Evolutionary conservation across 2,329 filamentous ascomycete species (phyloP).

Genomic region (Cryphonectria japonica): DNA sequence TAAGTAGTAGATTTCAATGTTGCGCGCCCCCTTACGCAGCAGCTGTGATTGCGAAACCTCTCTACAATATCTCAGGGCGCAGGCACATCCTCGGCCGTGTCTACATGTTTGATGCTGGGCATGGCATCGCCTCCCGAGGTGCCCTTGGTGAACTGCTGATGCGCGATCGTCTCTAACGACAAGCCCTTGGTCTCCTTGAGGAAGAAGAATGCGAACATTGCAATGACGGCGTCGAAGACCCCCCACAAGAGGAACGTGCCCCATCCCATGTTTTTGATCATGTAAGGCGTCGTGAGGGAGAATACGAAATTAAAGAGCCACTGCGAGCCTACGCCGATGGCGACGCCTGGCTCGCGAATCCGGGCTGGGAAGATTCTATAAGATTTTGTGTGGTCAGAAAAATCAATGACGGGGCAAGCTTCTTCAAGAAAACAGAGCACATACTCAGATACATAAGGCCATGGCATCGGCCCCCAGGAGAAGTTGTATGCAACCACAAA

Average conservation of each 20-base stretch:
- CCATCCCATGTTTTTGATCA: slow-evolving; percentile 52
- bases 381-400: background rate
- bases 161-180: slow-evolving; percentile 61
- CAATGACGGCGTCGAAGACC: slow-evolving; percentile 47
- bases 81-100: background rate
- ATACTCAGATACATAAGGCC: slow-evolving; percentile 52
- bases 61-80: background rate
- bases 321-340: slow-evolving; percentile 49
- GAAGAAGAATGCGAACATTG: slow-evolving; percentile 52
- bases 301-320: slow-evolving; percentile 57
- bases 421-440: slow-evolving; percentile 19
- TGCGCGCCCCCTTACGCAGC: background rate
- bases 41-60: background rate
- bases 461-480: slow-evolving; percentile 54
- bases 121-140: slow-evolving; percentile 21
- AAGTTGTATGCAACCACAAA: slow-evolving; percentile 57
- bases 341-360: slow-evolving; percentile 52
- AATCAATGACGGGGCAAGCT: background rate
- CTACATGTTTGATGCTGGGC: slow-evolving; percentile 25
- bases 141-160: slow-evolving; percentile 35
- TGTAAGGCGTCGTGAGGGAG: slow-evolving; percentile 52
- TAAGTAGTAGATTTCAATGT: background rate
- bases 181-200: slow-evolving; percentile 73
- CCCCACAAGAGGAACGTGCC: slow-evolving; percentile 53
- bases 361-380: slow-evolving; percentile 51